A percentile compares a stretch with the other conserved stretches of the same genome.
These are phyloP conservation scores for Nyctanthes arbortristis DNA, from an alignment of 257 asterid genomes.

Conservation along the genomic window DNA sequence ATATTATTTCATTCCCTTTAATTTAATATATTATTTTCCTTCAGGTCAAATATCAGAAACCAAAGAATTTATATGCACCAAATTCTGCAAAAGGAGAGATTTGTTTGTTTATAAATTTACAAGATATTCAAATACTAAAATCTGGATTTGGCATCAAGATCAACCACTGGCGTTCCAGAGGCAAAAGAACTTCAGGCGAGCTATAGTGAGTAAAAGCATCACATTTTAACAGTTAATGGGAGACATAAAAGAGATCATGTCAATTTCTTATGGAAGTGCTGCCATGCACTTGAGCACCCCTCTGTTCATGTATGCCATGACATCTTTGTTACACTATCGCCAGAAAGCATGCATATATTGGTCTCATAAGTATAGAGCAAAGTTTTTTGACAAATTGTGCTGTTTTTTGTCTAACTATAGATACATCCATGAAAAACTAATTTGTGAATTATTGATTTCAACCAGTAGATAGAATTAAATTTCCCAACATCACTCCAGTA, in stretches of 20 bases:
- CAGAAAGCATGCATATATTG: neutral
- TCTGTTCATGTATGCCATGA: slow-evolving; percentile 14
- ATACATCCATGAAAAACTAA: slow-evolving; percentile 4
- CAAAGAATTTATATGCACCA: neutral
- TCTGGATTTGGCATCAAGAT: neutral
- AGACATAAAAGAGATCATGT: neutral
- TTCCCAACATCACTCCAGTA: slow-evolving; percentile 1
- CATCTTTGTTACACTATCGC: no score
- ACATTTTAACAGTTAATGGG: neutral
- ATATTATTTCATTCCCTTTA: no score
- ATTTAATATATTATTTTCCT: no score
- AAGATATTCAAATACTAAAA: neutral
- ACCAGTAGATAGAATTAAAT: slow-evolving; percentile 8
- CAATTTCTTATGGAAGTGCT: slow-evolving; percentile 2
- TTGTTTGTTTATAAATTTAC: neutral
- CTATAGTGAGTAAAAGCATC: slow-evolving; percentile 7
- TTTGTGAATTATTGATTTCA: neutral
- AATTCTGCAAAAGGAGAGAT: neutral
- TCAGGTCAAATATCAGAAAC: neutral
- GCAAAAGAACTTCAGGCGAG: neutral
- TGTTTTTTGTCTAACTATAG: neutral
- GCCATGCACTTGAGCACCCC: slow-evolving; percentile 5
- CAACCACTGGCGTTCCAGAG: neutral
- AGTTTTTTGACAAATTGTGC: slow-evolving; percentile 6
- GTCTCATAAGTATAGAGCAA: slow-evolving; percentile 11